Percentiles rank a stretch among this genome's conserved stretches.
Conservation (phyloP, 495 filamentous ascomycete genomes). For the Durotheca rogersii region DNA sequence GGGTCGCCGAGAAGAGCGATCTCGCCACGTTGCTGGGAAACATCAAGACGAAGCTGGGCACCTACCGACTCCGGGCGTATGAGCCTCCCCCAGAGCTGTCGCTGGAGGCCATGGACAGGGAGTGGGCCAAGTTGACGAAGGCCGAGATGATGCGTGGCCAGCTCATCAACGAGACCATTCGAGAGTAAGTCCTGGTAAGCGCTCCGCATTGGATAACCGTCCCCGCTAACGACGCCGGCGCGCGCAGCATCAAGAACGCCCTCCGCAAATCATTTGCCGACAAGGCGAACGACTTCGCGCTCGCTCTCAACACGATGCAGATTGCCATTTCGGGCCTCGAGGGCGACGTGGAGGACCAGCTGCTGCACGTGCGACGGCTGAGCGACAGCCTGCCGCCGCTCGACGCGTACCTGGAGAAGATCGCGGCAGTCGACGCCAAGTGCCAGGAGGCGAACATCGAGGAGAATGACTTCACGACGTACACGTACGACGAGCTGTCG, state of each 20-base stretch:
- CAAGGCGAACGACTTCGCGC: conserved; percentile 94
- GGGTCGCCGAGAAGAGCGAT: conserved; percentile 97
- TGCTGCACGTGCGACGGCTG: conserved; percentile 77
- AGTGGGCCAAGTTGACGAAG: conserved; percentile 76
- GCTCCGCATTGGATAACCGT: background rate
- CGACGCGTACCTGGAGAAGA: conserved; percentile 81
- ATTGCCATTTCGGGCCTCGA: conserved; percentile 91
- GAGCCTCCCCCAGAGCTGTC: conserved; percentile 80
- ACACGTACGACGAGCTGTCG: conserved; percentile 90
- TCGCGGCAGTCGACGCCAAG: conserved; percentile 78
- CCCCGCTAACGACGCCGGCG: conserved; percentile 12
- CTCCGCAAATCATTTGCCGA: conserved; percentile 92
- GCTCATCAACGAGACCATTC: conserved; percentile 94
- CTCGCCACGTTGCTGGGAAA: conserved; percentile 92
- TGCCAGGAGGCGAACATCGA: conserved; percentile 97
- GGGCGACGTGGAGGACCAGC: conserved; percentile 92
- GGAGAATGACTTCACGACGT: conserved; percentile 98
- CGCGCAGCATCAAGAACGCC: conserved; percentile 81
- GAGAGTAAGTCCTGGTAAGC: conserved; percentile 62
- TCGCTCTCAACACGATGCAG: conserved; percentile 90
- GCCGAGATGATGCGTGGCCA: conserved; percentile 85
- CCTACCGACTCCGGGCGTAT: conserved; percentile 87
- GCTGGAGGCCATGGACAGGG: conserved; percentile 73
- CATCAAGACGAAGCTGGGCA: conserved; percentile 96
- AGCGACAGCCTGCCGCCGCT: conserved; percentile 81